A percentile compares a stretch with the other conserved stretches of the same genome.
phyloP scores from a whole-genome alignment of 2,329 filamentous ascomycete genomes.

The Epicoccum sorghinum region DNA sequence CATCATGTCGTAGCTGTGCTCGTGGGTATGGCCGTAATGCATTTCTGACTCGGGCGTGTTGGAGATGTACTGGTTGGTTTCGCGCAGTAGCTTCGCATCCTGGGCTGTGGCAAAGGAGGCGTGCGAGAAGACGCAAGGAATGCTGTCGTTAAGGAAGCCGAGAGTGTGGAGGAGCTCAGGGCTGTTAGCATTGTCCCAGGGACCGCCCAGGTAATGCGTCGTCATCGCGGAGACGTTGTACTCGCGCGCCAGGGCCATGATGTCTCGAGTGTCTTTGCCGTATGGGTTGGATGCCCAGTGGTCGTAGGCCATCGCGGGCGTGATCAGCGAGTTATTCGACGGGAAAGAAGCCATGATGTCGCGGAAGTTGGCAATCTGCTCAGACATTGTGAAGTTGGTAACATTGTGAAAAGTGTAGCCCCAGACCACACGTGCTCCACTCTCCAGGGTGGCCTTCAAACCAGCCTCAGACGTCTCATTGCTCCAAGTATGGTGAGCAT shows the following conservation, averaged over 20 bases:
- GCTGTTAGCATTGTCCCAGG: not conserved
- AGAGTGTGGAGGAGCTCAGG: constrained; percentile 27
- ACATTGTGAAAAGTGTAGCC: constrained; percentile 52
- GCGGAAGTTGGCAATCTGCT: constrained; percentile 19
- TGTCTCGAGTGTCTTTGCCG: constrained; percentile 2
- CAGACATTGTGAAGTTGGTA: constrained; percentile 10
- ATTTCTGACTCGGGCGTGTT: constrained; percentile 66
- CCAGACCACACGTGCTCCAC: constrained; percentile 50
- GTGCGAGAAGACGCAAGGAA: constrained; percentile 61
- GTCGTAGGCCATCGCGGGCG: constrained; percentile 19
- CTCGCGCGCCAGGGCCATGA: constrained; percentile 9
- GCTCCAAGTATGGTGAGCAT: constrained; percentile 48
- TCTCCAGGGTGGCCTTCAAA: constrained; percentile 55
- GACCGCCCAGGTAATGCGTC: constrained; percentile 34
- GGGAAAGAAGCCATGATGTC: constrained; percentile 11
- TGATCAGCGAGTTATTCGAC: constrained; percentile 10
- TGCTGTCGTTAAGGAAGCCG: constrained; percentile 49
- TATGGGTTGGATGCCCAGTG: constrained; percentile 16
- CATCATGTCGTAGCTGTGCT: constrained; percentile 50
- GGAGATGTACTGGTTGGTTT: constrained; percentile 60
- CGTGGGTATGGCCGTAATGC: constrained; percentile 63
- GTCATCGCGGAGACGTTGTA: constrained; percentile 51
- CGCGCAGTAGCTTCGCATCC: constrained; percentile 53
- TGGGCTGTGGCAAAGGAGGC: constrained; percentile 52
- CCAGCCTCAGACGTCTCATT: constrained; percentile 53